Evolutionary conservation across 371 early-diverging fungal genomes (phyloP), one percentile per base, ranked within the genome.

Genomic region (Sporodiniella umbellata): DNA sequence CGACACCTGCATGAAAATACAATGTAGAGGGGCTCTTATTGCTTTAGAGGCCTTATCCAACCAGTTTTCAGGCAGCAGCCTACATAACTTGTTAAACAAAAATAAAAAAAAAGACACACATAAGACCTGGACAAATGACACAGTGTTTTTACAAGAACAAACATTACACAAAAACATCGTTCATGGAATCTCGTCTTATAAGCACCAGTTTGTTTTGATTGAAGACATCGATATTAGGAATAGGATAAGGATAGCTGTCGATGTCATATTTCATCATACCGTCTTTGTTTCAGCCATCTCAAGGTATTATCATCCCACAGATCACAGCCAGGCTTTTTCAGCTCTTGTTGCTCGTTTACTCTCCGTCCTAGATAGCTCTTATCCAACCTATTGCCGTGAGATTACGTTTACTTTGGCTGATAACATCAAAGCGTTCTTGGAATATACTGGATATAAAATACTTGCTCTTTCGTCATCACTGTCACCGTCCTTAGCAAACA

Each of bases 201-300:
- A 67, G 37, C 75, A 74, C 47, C 64, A 70, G 28, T 74, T 68
- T 40, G 75, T 74, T 7, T 49, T 74, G 37, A 68, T 74, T 46
- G 70, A 74, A 56, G 70, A 74, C 31, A 74, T 74, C 48, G 75
- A 74, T 39, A 70, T 68, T 11, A 66, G 75, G 11, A 74, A 74
- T 37, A 64, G 75, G 12, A 68, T 74, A 25, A 58, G 75, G 11
- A 60, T 64, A 0, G 60, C 75, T 0, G 75, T 74, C 19, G 75
- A 70, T 51, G 60, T 70, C 4, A 56, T 74, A 14, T 74, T 74
- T 50, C 75, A 74, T 45, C 75, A 74, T 24, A 66, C 68, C 33
- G 70, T 74, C 10, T 74, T 74, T 53, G 68, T 73, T 24, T 58
- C 72, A 33, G 64, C 70, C 21, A 52, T 64, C 14, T 53, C 59